These are phyloP conservation scores for Lizonia empirigonia DNA, from an alignment of 2,329 filamentous ascomycete species.

Conservation along the genomic window DNA sequence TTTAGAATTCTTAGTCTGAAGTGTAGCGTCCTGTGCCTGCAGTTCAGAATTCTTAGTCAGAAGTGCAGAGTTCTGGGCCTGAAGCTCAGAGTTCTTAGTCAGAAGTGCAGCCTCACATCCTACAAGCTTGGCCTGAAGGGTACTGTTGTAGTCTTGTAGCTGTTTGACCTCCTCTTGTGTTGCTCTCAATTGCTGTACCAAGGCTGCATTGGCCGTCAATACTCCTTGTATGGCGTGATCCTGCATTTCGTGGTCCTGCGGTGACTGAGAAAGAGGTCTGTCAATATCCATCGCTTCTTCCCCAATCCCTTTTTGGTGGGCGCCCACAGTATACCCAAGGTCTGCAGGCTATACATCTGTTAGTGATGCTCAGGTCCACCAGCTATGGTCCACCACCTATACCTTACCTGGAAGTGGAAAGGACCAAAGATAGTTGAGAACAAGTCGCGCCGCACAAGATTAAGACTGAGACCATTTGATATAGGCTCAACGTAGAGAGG, in stretches of 20 bases:
- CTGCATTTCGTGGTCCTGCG: background rate
- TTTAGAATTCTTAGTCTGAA: no score
- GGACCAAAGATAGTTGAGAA: background rate
- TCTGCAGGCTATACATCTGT: background rate
- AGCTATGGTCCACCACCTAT: no score
- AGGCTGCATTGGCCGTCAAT: no score
- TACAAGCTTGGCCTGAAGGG: no score
- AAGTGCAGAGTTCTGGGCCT: no score
- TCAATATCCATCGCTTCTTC: background rate
- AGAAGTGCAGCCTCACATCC: no score
- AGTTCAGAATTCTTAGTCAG: no score
- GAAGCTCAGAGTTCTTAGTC: no score
- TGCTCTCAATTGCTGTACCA: background rate
- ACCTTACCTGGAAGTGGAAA: background rate
- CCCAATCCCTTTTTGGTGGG: background rate
- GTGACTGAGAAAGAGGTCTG: background rate
- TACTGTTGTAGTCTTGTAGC: background rate
- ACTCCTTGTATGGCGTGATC: no score
- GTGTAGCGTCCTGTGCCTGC: no score
- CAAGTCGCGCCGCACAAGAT: background rate
- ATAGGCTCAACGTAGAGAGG: background rate
- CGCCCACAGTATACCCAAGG: background rate
- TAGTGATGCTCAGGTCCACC: background rate
- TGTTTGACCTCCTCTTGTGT: background rate
- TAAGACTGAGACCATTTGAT: background rate